These are phyloP conservation scores for Penicillium steckii DNA, from an alignment of 495 filamentous ascomycete genomes.

Conservation along the genomic window DNA sequence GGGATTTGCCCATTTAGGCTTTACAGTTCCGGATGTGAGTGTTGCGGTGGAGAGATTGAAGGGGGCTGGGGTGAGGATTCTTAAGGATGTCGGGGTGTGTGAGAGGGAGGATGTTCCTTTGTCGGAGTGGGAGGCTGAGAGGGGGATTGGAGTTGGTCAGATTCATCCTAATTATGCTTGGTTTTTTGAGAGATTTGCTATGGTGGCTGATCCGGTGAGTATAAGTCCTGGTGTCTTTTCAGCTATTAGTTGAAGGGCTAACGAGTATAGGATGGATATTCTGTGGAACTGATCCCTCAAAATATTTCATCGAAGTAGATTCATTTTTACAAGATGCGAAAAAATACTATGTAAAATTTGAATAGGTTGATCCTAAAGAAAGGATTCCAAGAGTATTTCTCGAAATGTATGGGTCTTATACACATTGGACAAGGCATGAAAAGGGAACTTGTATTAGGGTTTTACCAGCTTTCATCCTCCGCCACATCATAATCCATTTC, in stretches of 20 bases:
- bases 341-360: no score
- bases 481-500: conserved; percentile 55
- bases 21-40: conserved; percentile 36
- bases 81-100: conserved; percentile 38
- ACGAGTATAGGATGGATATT: conserved; percentile 25
- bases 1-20: conserved; percentile 42
- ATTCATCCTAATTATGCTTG: conserved; percentile 35
- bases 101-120: conserved; percentile 31
- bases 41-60: conserved; percentile 31
- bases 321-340: neutral
- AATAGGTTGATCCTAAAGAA: neutral
- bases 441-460: neutral
- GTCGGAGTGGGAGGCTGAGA: conserved; percentile 36
- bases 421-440: neutral
- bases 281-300: conserved; percentile 27
- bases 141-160: conserved; percentile 31
- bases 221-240: no score
- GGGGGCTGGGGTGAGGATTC: conserved; percentile 26
- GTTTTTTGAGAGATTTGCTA: conserved; percentile 40
- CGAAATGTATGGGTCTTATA: neutral
- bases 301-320: conserved; percentile 6
- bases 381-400: neutral
- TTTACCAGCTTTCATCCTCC: conserved; percentile 49
- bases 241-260: neutral
- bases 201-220: conserved; percentile 42